A percentile compares a stretch with the other conserved stretches of the same genome.
phyloP scores from a whole-genome alignment of 1,284 basidiomycete species.

The Phaffia rhodozyma region DNA sequence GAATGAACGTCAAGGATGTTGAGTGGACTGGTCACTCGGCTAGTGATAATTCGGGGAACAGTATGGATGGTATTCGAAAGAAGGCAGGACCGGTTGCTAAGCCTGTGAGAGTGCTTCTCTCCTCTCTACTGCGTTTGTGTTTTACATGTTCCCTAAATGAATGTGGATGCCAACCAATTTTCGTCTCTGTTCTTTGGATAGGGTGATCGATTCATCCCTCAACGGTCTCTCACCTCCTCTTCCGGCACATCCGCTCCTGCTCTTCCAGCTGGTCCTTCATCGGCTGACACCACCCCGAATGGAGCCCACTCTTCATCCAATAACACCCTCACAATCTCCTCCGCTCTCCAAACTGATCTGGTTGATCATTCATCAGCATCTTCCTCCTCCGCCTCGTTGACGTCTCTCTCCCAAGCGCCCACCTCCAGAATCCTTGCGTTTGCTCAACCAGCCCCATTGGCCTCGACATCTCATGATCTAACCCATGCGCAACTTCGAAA shows the following conservation, averaged over 20 bases:
- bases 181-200: not conserved
- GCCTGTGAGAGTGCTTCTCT: not conserved
- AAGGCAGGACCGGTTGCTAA: not conserved
- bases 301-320: not conserved
- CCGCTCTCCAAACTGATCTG: constrained; percentile 32
- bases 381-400: not conserved
- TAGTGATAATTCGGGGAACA: not conserved
- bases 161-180: not conserved
- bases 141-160: not conserved
- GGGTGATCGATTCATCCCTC: constrained; percentile 18
- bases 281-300: constrained; percentile 16
- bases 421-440: constrained; percentile 16
- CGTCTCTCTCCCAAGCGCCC: not conserved
- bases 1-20: constrained; percentile 7
- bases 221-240: constrained; percentile 23
- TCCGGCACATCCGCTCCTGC: constrained; percentile 26
- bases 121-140: too few relatives aligned
- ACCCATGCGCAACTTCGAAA: constrained; percentile 15
- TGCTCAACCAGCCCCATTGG: constrained; percentile 13
- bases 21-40: constrained; percentile 1
- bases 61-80: not conserved
- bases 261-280: constrained; percentile 7
- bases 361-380: not conserved
- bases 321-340: constrained; percentile 22
- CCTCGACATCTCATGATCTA: constrained; percentile 16